phyloP scores from a whole-genome alignment of 495 filamentous ascomycete species.

The Aspergillus kassunensis region DNA sequence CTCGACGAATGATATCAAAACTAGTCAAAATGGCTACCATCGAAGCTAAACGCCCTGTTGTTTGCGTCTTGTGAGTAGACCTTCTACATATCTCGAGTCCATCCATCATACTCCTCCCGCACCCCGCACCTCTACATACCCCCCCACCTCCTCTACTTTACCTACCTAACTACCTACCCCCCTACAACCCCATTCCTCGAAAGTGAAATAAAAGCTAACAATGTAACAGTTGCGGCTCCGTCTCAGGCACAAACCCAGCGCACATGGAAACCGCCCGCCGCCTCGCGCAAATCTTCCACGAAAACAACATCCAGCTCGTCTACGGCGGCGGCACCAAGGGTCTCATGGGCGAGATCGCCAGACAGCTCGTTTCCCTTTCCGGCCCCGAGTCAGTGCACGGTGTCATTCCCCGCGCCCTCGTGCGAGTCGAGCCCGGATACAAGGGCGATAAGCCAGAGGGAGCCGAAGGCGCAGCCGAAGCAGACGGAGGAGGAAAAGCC shows the following conservation, averaged over 20 bases:
- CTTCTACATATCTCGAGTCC: neutral
- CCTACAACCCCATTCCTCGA: neutral
- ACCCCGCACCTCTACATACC: slow-evolving; percentile 4
- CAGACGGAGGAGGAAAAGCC: slow-evolving; percentile 29
- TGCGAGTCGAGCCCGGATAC: slow-evolving; percentile 72
- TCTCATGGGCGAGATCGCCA: slow-evolving; percentile 89
- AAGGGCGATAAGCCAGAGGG: slow-evolving; percentile 11
- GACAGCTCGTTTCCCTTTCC: slow-evolving; percentile 77
- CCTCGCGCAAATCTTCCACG: slow-evolving; percentile 71
- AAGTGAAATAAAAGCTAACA: slow-evolving; percentile 10
- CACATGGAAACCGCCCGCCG: slow-evolving; percentile 71
- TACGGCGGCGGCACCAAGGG: slow-evolving; percentile 95
- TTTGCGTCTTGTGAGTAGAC: slow-evolving; percentile 72
- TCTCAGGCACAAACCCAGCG: slow-evolving; percentile 61
- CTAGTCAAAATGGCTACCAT: slow-evolving; percentile 25
- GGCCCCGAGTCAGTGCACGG: slow-evolving; percentile 85
- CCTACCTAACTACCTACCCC: neutral
- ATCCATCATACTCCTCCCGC: slow-evolving; percentile 9
- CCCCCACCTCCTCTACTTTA: neutral
- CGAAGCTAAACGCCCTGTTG: slow-evolving; percentile 50
- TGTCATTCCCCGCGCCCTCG: slow-evolving; percentile 81
- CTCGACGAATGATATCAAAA: too few relatives aligned
- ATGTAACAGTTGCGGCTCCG: slow-evolving; percentile 63
- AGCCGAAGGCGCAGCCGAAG: slow-evolving; percentile 16
- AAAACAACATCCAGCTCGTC: slow-evolving; percentile 72